Evolutionary conservation across 2,329 filamentous ascomycete species (phyloP).

Genomic region (Fusarium pseudoanthophilum): DNA sequence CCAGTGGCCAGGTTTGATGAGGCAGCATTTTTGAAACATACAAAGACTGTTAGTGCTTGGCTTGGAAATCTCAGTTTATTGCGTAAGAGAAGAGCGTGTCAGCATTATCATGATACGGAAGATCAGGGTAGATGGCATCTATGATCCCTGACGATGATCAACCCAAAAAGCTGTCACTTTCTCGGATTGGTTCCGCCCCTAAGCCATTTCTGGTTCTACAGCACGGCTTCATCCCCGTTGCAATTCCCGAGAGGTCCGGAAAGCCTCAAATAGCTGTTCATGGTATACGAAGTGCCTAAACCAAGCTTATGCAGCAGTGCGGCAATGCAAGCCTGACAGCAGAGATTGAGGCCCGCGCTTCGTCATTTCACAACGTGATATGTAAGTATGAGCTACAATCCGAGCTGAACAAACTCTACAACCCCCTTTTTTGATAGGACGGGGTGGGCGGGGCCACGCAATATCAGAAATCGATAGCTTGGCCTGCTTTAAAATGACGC

Average conservation of each 20-base stretch:
- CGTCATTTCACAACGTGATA: not conserved
- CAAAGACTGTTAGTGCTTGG: not conserved
- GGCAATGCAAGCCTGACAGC: not conserved
- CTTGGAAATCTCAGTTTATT: not conserved
- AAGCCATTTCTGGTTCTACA: not conserved
- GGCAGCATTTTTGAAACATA: not conserved
- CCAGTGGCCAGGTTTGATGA: not conserved
- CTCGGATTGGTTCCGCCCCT: not conserved
- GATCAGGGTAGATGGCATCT: not conserved
- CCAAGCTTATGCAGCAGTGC: not conserved
- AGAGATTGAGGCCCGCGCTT: not conserved
- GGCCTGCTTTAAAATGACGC: not conserved
- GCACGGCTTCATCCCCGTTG: not conserved
- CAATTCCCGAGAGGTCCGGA: not conserved
- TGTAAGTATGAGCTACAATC: not conserved
- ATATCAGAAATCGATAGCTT: not conserved
- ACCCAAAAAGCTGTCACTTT: not conserved
- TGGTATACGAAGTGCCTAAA: not conserved
- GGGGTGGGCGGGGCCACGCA: not conserved
- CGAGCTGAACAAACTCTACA: not conserved
- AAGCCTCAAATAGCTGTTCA: not conserved
- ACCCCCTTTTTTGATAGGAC: not conserved
- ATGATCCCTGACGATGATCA: not conserved
- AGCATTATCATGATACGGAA: not conserved
- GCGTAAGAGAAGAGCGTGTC: not conserved